A percentile compares a stretch with the other conserved stretches of the same genome.
phyloP scores from a whole-genome alignment of 208 protist species.

The Jaenimonas drosophilae region DNA sequence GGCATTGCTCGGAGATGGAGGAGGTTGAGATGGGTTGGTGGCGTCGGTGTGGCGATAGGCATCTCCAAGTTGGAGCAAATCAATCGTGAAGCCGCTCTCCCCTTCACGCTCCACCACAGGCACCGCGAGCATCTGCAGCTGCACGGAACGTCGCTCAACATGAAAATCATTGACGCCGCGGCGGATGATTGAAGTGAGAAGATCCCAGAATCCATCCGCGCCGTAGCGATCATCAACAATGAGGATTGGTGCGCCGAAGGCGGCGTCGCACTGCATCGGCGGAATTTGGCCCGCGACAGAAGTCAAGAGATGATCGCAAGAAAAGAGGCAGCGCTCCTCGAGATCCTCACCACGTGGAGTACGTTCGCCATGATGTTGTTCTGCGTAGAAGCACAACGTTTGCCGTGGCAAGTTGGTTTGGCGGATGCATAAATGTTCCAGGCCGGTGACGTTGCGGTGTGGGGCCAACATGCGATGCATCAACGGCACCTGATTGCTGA shows the following conservation, averaged over 20 bases:
- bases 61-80: background rate
- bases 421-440: no score
- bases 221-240: constrained; percentile 9
- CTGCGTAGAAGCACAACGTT: no score
- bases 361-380: no score
- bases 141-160: background rate
- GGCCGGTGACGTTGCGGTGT: no score
- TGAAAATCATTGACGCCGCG: constrained; percentile 7
- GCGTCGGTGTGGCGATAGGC: background rate
- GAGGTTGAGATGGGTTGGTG: no score
- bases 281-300: no score
- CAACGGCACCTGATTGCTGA: no score
- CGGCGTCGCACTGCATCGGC: background rate
- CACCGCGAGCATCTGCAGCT: background rate
- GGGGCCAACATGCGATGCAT: no score
- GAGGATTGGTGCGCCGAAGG: constrained; percentile 6
- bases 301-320: constrained; percentile 3
- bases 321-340: no score
- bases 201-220: constrained; percentile 12
- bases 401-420: no score
- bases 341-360: no score
- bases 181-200: constrained; percentile 7
- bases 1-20: no score
- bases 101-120: background rate
- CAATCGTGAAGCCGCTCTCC: background rate